These are phyloP conservation scores for Raphanus hybrid DNA, from an alignment of 441 rosid genomes.

Conservation along the genomic window DNA sequence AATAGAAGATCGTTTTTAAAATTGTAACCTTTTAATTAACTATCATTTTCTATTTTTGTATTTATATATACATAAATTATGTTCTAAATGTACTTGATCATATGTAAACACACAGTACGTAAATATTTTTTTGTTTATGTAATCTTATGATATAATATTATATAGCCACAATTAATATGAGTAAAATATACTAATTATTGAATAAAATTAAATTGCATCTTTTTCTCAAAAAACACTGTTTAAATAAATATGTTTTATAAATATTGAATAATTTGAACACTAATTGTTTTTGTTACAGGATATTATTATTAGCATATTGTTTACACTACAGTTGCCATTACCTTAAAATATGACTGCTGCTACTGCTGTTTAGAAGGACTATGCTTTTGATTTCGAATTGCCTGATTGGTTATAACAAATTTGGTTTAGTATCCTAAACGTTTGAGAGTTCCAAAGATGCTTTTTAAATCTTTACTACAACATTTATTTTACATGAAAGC, in stretches of 20 bases:
- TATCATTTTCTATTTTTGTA: not conserved
- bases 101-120: not conserved
- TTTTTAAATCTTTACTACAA: conserved; percentile 28
- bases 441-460: conserved; percentile 18
- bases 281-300: not conserved
- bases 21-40: not conserved
- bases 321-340: not conserved
- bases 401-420: not conserved
- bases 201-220: not conserved
- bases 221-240: not conserved
- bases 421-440: not conserved
- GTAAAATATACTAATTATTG: not conserved
- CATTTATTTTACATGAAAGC: conserved; percentile 24
- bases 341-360: not conserved
- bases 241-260: not conserved
- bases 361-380: not conserved
- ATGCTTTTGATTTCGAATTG: not conserved
- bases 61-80: no score
- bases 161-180: not conserved
- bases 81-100: not conserved
- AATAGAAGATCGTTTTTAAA: not conserved
- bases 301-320: not conserved
- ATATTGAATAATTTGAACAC: not conserved
- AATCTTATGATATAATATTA: not conserved
- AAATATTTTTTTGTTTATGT: not conserved